phyloP scores from a whole-genome alignment of 1,284 basidiomycete genomes.

The Trametes versicolor region DNA sequence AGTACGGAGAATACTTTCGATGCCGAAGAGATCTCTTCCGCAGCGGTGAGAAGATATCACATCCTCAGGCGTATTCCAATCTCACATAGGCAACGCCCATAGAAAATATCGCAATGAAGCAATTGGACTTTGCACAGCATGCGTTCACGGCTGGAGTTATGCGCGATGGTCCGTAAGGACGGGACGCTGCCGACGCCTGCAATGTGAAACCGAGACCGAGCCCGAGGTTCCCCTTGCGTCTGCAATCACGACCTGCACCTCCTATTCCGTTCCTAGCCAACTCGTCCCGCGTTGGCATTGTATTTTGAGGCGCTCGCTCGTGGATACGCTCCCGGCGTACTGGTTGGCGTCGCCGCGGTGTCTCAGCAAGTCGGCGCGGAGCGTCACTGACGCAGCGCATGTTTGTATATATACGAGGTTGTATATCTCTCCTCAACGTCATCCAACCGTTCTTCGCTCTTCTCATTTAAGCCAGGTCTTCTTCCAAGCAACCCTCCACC shows the following conservation, averaged over 20 bases:
- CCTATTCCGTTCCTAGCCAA: slow-evolving; percentile 10
- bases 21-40: not conserved
- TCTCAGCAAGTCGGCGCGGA: slow-evolving; percentile 10
- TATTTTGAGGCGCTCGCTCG: not conserved
- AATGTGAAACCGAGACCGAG: slow-evolving; percentile 8
- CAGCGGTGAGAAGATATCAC: not conserved
- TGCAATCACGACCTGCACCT: slow-evolving; percentile 7
- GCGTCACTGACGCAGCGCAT: slow-evolving; percentile 3
- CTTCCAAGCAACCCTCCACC: not conserved
- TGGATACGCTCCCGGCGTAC: not conserved
- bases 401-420: slow-evolving; percentile 25
- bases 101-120: slow-evolving; percentile 6
- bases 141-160: not conserved
- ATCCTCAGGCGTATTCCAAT: not conserved
- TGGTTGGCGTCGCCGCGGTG: slow-evolving; percentile 5
- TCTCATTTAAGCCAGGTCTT: not conserved
- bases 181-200: slow-evolving; percentile 9
- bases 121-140: slow-evolving; percentile 13
- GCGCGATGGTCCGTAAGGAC: slow-evolving; percentile 3
- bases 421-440: slow-evolving; percentile 11
- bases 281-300: slow-evolving; percentile 8
- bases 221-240: slow-evolving; percentile 6
- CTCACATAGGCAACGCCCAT: not conserved
- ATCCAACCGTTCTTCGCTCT: slow-evolving; percentile 22
- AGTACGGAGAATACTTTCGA: not conserved